Evolutionary conservation across 1,284 basidiomycete species (phyloP), one percentile per base, ranked within the genome.

Genomic region (Rhodotorula sp.): DNA sequence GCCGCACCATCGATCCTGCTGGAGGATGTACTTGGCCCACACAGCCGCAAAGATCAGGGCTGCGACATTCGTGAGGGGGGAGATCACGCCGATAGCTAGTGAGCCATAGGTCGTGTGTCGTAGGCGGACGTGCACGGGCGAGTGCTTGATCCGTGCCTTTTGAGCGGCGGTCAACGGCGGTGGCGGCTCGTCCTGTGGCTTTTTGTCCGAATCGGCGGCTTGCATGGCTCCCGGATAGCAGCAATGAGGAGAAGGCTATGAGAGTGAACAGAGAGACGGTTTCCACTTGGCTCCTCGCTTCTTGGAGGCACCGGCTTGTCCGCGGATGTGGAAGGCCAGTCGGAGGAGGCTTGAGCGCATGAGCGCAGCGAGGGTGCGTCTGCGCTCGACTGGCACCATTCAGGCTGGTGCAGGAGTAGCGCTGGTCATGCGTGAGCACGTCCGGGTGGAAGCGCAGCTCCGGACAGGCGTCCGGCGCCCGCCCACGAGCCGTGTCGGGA

Each of bases 61-160:
- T 8, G 34, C n/a, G 6, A 70, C 5, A n/a, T 66, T 55, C 5
- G 23, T 19, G 15, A 49, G 8, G 0, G 19, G 31, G 8, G 55
- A 65, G 26, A 65, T n/a, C 2, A 54, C 15, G 2, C 26, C 48
- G 26, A 65, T 1, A 3, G 34, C 55, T 5, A 68, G 28, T 5
- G 26, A 16, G 14, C 48, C 23, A 26, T 67, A 65, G 4, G 57
- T 43, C 3, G 3, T 5, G 55, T 38, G 68, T 18, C 55, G 48
- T 26, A 73, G 59, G 5, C 34, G 52, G 0, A 47, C 48, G 60
- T 73, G 71, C 21, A 59, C 62, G 2, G 71, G 71, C 4, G 55
- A 43, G 26, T 31, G 1, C 1, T 50, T 48, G 55, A 73, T 67
- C 14, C 66, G 59, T 8, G 34, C 31, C 2, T 15, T 34, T 50